Conservation (phyloP, 2,329 filamentous ascomycete species). For the Talaromyces sp. region DNA sequence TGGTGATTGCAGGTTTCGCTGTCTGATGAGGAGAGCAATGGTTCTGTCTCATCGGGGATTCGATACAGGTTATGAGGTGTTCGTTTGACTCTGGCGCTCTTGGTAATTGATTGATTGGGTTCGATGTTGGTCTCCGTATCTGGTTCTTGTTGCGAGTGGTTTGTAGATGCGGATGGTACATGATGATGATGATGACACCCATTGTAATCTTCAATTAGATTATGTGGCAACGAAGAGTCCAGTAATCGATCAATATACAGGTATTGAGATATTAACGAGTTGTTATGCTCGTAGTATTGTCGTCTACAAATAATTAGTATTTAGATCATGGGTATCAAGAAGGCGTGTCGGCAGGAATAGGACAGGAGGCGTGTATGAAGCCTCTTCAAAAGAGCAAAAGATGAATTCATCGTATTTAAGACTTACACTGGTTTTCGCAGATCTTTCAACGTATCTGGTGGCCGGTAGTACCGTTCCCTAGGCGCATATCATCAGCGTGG, state of each 20-base stretch:
- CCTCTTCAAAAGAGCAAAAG: neutral
- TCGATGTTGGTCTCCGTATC: conserved; percentile 16
- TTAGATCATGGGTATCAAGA: neutral
- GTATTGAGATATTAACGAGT: conserved; percentile 87
- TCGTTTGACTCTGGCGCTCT: conserved; percentile 59
- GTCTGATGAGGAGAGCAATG: conserved; percentile 53
- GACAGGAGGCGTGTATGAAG: neutral
- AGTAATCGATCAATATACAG: conserved; percentile 89
- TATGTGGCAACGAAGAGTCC: conserved; percentile 89
- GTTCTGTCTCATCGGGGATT: conserved; percentile 47
- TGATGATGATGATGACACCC: conserved; percentile 42
- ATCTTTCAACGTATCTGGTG: conserved; percentile 69
- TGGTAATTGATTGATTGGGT: conserved; percentile 52
- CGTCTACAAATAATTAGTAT: conserved; percentile 53
- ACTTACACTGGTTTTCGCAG: conserved; percentile 72
- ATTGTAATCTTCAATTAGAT: conserved; percentile 83
- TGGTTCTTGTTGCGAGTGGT: neutral
- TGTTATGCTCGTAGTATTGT: conserved; percentile 85
- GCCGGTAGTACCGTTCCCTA: conserved; percentile 79
- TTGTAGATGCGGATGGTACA: neutral
- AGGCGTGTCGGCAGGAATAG: too few species aligned
- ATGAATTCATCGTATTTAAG: neutral
- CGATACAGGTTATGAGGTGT: conserved; percentile 88
- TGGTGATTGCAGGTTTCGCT: conserved; percentile 60
- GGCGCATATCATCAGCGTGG: neutral